Conservation (phyloP, 202 grass and related monocot genomes). For the Setaria viridis region DNA sequence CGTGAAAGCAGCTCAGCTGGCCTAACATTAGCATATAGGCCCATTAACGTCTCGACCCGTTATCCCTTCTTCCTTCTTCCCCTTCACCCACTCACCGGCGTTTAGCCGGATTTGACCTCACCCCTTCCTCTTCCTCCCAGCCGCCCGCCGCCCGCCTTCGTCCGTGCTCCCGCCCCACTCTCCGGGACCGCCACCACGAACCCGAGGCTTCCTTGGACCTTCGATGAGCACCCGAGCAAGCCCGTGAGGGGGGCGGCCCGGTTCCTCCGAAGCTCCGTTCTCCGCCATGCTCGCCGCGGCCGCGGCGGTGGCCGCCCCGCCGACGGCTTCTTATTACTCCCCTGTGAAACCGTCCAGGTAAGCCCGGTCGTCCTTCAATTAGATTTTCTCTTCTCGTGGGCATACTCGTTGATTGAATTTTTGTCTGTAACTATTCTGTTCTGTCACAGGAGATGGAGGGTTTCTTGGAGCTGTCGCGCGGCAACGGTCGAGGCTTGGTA, state of each 20-base stretch:
- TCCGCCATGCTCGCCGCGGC: conserved; percentile 2
- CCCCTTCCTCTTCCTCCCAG: neutral
- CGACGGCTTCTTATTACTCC: neutral
- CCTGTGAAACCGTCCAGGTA: neutral
- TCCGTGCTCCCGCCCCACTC: neutral
- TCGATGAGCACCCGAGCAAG: neutral
- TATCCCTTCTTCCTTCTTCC: too few relatives aligned
- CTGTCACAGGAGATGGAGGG: conserved; percentile 26
- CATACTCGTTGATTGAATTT: neutral
- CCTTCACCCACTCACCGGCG: neutral
- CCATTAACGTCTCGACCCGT: too few relatives aligned
- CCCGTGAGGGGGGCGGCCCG: neutral
- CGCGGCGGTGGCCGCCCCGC: neutral
- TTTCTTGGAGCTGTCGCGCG: conserved; percentile 27
- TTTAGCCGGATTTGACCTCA: neutral
- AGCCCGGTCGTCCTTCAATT: neutral
- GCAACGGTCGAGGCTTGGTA: conserved; percentile 24
- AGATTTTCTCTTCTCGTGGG: neutral
- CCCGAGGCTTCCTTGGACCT: neutral
- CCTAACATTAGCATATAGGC: too few relatives aligned
- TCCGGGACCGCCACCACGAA: neutral
- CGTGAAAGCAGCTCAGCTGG: too few relatives aligned
- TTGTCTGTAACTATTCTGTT: neutral
- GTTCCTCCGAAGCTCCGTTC: neutral
- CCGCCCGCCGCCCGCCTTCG: neutral